Percentiles rank a stretch among this genome's conserved stretches.
Evolutionary conservation across 768 basidiomycete species (phyloP).

Genomic region (Tulasnella calospora): DNA sequence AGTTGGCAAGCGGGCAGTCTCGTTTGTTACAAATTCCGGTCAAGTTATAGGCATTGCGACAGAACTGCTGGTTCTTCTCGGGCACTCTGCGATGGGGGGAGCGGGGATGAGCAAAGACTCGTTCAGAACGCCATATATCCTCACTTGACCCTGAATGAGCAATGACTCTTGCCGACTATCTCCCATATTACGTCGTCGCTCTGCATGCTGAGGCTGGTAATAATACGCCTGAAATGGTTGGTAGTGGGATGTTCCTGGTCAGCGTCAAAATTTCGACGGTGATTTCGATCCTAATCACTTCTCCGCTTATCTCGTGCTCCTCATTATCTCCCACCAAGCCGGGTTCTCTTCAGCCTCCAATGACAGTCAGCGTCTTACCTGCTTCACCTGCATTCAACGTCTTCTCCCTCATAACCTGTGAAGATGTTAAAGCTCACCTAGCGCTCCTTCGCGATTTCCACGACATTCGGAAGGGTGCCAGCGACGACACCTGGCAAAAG

Average conservation of each 20-base stretch:
- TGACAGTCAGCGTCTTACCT: background rate
- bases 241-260: background rate
- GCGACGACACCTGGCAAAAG: background rate
- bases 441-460: slow-evolving; percentile 6
- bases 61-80: slow-evolving; percentile 86
- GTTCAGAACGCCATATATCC: slow-evolving; percentile 35
- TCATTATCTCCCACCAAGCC: too few relatives aligned
- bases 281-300: background rate
- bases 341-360: background rate
- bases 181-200: slow-evolving; percentile 98
- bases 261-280: slow-evolving; percentile 25
- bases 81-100: slow-evolving; percentile 25
- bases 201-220: slow-evolving; percentile 34
- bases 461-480: background rate
- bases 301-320: background rate
- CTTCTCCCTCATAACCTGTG: background rate
- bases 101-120: background rate
- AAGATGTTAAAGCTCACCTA: slow-evolving; percentile 20
- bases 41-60: slow-evolving; percentile 97
- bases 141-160: slow-evolving; percentile 99
- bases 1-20: slow-evolving; percentile 97
- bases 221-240: slow-evolving; percentile 8
- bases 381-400: background rate
- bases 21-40: slow-evolving; percentile 92
- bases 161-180: slow-evolving; percentile 90